Base-by-base conservation (phyloP, 768 basidiomycete genomes). In the Phanerochaete sordida region DNA sequence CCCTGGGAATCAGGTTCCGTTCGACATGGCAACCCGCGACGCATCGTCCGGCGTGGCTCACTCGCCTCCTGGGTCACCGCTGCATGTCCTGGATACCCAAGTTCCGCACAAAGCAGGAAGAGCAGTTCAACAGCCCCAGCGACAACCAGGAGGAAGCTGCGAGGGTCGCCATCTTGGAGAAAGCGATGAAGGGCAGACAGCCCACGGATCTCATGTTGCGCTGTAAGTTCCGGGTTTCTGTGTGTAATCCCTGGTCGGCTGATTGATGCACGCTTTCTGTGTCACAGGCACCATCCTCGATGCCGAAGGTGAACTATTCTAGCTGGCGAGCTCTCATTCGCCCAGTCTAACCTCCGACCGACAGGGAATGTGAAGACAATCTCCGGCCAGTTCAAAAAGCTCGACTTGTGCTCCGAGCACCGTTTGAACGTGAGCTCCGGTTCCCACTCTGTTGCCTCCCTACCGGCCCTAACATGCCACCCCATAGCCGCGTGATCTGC, bases 131-230 rank as follows among this genome's bases (percentile, higher is more conserved):
- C 8, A 62, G 66, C 31, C 64, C 67, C 12, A 57, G 69, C 31
- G 71, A 74, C 47, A 63, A 62, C 39, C 83, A 88, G 67, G 90
- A 93, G 72, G 89, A 91, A 67, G 79, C 78, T 33, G 82, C 87
- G 1, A 86, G 87, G 67, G 82, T 81, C 28, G 86, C 87, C 53
- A 87, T 94, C 61, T 75, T 93, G 51, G 91, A 93, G 68, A 91
- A 89, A 65, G 87, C 90, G 60, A 87, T 93, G 83, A 91, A 91
- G 71, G 88, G 90, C 58, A 84, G 92, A 55, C 89, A 93, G 67
- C 91, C 93, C 24, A 84, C 91, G 33, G 94, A 96, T 67, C 85
- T 95, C 62, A 91, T 92, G 85, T 77, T 97, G 61, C 85, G 93
- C 66, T 96, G 95, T 95, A 70, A 77, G 91, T 83, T 54, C 63